These are phyloP conservation scores for Cucumis melo DNA, from an alignment of 306 rosid species.

Conservation along the genomic window DNA sequence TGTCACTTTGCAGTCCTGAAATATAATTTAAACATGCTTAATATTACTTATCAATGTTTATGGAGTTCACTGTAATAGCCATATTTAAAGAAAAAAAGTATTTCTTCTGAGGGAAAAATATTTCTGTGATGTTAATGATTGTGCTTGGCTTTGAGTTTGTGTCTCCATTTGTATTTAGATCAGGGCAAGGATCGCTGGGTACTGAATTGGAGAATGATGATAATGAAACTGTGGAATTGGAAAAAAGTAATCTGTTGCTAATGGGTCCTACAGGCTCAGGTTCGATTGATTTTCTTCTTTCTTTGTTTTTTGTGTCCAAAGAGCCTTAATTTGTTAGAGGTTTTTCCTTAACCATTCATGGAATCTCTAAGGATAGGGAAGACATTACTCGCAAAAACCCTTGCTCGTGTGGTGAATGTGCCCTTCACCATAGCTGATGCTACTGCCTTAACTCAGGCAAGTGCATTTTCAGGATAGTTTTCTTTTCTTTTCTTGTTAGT, in stretches of 20 bases:
- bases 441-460: constrained; percentile 64
- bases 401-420: constrained; percentile 56
- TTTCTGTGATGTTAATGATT: background rate
- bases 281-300: background rate
- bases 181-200: constrained; percentile 1
- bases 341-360: background rate
- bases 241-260: constrained; percentile 53
- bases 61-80: background rate
- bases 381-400: constrained; percentile 70
- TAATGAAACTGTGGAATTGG: constrained; percentile 36
- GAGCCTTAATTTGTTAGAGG: background rate
- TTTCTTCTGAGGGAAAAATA: background rate
- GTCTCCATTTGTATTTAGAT: constrained; percentile 7
- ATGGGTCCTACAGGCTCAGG: constrained; percentile 77
- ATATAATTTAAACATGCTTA: background rate
- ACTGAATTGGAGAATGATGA: constrained; percentile 18
- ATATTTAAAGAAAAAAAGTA: background rate
- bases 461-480: background rate
- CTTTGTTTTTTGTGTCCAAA: background rate
- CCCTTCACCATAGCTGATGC: constrained; percentile 67
- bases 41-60: background rate
- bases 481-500: background rate
- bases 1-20: background rate
- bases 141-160: constrained; percentile 7
- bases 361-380: constrained; percentile 37